phyloP scores from a whole-genome alignment of 768 basidiomycete species.

The Tylopilus plumbeoviolaceoides region DNA sequence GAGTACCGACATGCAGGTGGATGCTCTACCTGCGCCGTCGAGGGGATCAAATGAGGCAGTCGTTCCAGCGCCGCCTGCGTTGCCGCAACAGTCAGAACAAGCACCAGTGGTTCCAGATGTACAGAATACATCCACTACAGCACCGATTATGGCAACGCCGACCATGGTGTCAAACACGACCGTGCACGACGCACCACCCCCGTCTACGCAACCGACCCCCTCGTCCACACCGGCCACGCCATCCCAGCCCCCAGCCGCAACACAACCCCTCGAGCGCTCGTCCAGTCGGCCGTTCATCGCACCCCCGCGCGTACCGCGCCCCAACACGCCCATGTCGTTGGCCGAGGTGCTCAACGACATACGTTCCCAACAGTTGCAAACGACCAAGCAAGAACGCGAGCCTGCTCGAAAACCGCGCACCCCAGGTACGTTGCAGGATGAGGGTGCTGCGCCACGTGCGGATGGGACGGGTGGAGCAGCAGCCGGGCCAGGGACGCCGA shows the following conservation, averaged over 20 bases:
- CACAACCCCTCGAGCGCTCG: neutral
- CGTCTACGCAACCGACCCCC: neutral
- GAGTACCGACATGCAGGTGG: conserved; percentile 9
- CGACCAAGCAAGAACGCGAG: neutral
- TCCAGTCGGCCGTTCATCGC: conserved; percentile 15
- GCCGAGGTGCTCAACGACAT: conserved; percentile 21
- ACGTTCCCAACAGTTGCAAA: conserved; percentile 8
- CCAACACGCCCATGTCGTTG: conserved; percentile 14
- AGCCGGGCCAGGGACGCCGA: neutral
- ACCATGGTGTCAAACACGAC: neutral
- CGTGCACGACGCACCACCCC: neutral
- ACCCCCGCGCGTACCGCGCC: conserved; percentile 21
- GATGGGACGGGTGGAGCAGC: too few relatives aligned
- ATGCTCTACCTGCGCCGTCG: neutral
- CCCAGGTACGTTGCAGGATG: neutral
- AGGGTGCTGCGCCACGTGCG: neutral
- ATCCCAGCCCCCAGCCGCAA: neutral
- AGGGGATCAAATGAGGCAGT: neutral
- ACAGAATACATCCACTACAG: neutral
- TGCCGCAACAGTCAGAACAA: neutral
- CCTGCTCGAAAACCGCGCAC: neutral
- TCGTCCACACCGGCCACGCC: neutral
- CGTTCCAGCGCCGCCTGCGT: neutral
- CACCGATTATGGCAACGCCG: neutral
- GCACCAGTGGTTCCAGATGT: neutral